Evolutionary conservation across 352 stramenopile genomes (phyloP), one percentile per base, ranked within the genome.

Genomic region (Phytophthora nicotianae): DNA sequence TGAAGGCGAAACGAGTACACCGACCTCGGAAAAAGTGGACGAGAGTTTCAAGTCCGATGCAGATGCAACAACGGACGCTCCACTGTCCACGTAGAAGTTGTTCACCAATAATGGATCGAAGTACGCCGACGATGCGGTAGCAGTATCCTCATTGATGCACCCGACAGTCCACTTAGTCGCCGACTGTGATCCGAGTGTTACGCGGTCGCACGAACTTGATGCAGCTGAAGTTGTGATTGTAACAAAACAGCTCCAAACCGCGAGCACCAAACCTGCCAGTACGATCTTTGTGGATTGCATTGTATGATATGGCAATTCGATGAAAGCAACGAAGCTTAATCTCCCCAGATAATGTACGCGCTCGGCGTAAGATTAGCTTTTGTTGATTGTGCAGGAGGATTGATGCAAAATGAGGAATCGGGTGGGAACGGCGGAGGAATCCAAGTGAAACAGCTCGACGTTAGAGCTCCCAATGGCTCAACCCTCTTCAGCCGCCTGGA

Each of bases 71-170:
- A 80, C 58, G 14, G 26, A 56, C 20, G 33, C 14, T 40, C 16
- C 61, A 29, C 27, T 62, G 41, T 72, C 61, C 11, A 83, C 60
- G 42, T 62, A 72, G 47, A 68, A 78, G 32, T 67, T 62, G 4
- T 53, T 43, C 14, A 83, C 74, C 29, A 60, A 43, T 13, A 46
- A 51, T n/a, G 74, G 71, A 59, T 78, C 62, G 23, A 83, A 79
- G n/a, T 50, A 65, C 5, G 68, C 68, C 16, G 47, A 58, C 5
- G 60, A 45, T 23, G 52, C 10, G 17, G 47, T 40, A 3, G 21
- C 29, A 10, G 42, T 29, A 14, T 42, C 41, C 3, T 58, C 40
- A 14, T 27, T 51, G 27, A 62, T 56, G 24, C 74, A 83, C 38
- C 50, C 41, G 23, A 83, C 51, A 29, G 43, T 68, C 74, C 74